phyloP scores from a whole-genome alignment of 805 yeast genomes.

The Wickerhamiella dianesei region DNA sequence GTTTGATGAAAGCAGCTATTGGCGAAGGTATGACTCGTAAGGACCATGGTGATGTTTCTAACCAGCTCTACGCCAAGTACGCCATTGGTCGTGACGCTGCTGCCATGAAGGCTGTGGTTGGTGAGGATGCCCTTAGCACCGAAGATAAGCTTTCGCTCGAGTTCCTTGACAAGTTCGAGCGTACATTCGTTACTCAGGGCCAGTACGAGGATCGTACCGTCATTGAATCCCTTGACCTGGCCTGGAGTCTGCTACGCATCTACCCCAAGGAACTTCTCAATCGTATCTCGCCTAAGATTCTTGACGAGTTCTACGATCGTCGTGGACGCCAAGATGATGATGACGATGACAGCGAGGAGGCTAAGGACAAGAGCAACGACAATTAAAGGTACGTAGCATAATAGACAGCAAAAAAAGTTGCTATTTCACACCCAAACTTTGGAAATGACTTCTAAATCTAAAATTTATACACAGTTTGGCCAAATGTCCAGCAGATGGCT shows the following conservation, averaged over 20 bases:
- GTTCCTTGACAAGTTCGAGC: slow-evolving; percentile 94
- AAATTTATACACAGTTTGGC: background rate
- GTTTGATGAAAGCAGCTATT: slow-evolving; percentile 98
- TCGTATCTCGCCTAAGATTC: slow-evolving; percentile 95
- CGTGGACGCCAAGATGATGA: slow-evolving; percentile 31
- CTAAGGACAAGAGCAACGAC: slow-evolving; percentile 19
- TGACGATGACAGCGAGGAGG: slow-evolving; percentile 27
- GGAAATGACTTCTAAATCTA: background rate
- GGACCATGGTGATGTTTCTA: slow-evolving; percentile 98
- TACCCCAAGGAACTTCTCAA: slow-evolving; percentile 98
- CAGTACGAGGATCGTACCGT: slow-evolving; percentile 92
- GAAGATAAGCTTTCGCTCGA: slow-evolving; percentile 96
- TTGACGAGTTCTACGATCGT: slow-evolving; percentile 81
- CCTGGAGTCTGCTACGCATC: slow-evolving; percentile 95
- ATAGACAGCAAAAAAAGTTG: background rate
- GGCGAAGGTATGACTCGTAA: slow-evolving; percentile 99
- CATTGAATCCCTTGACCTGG: slow-evolving; percentile 91
- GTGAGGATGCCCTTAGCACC: slow-evolving; percentile 96
- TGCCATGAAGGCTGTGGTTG: slow-evolving; percentile 99
- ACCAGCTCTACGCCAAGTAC: slow-evolving; percentile 96
- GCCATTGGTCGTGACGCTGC: slow-evolving; percentile 99
- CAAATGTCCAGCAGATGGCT: background rate
- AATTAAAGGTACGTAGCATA: slow-evolving; percentile 1
- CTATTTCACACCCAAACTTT: background rate
- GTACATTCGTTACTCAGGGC: slow-evolving; percentile 89